Conservation (phyloP, 2,329 filamentous ascomycete genomes). For the Magnaporthiopsis poae region DNA sequence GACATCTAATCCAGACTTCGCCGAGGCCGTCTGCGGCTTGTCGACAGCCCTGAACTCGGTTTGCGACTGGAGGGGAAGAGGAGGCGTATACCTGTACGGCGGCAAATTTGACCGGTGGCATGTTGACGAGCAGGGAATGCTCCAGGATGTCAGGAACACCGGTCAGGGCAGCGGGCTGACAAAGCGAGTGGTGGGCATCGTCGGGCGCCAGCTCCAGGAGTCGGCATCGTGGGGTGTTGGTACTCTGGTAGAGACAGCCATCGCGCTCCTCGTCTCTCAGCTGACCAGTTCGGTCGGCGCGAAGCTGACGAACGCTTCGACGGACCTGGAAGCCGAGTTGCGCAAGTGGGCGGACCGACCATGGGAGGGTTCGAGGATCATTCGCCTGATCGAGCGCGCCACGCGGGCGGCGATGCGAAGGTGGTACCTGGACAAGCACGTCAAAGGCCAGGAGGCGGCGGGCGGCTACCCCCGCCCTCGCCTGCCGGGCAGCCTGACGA, state of each 20-base stretch:
- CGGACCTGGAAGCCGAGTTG: conserved; percentile 32
- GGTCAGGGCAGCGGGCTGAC: conserved; percentile 68
- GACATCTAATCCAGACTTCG: conserved; percentile 84
- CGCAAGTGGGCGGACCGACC: conserved; percentile 59
- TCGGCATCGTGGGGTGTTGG: conserved; percentile 79
- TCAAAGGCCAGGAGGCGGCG: conserved; percentile 48
- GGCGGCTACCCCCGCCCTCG: conserved; percentile 60
- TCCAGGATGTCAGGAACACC: conserved; percentile 59
- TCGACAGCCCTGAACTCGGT: conserved; percentile 94
- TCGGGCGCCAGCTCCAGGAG: conserved; percentile 76
- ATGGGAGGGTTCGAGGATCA: conserved; percentile 80
- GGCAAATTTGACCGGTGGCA: conserved; percentile 84
- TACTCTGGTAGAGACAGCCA: conserved; percentile 46
- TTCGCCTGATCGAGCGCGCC: conserved; percentile 75
- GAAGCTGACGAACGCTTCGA: conserved; percentile 21
- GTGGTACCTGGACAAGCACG: conserved; percentile 78
- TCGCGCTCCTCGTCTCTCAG: conserved; percentile 41
- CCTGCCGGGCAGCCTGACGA: conserved; percentile 60
- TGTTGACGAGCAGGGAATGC: conserved; percentile 73
- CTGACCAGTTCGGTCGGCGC: conserved; percentile 31
- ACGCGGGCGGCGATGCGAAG: conserved; percentile 68
- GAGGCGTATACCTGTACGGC: conserved; percentile 66
- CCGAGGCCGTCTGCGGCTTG: conserved; percentile 90
- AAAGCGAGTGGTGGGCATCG: conserved; percentile 81
- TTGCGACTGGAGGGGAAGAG: conserved; percentile 84